phyloP scores from a whole-genome alignment of 129 eudicot genomes.

The Deinandra increscens region DNA sequence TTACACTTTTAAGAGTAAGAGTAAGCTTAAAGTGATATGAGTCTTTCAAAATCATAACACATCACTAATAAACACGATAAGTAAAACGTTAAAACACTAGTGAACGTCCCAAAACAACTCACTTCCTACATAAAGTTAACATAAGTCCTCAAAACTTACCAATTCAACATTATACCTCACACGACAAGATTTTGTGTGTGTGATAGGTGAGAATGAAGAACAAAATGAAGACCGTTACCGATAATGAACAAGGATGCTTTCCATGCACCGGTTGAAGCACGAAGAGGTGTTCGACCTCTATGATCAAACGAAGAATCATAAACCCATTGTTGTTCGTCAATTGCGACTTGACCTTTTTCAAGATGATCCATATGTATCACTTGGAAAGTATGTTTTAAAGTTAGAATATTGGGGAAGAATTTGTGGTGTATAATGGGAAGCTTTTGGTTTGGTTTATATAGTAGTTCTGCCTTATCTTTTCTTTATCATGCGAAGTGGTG shows the following conservation, averaged over 20 bases:
- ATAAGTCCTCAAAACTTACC: neutral
- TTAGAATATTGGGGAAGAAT: conserved; percentile 18
- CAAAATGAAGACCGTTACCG: conserved; percentile 28
- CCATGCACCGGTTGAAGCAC: conserved; percentile 84
- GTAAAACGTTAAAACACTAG: neutral
- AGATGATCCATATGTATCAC: conserved; percentile 46
- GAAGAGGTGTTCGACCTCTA: conserved; percentile 65
- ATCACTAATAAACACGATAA: neutral
- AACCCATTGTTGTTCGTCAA: conserved; percentile 68
- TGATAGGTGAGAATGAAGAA: neutral
- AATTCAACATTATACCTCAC: neutral
- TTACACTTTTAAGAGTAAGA: too few relatives aligned
- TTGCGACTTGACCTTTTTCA: conserved; percentile 35
- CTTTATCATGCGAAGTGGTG: neutral
- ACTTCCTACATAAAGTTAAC: neutral
- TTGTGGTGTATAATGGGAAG: conserved; percentile 33
- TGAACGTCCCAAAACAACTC: neutral
- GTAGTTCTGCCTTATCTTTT: conserved; percentile 30
- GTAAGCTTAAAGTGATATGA: too few relatives aligned
- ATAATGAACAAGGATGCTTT: conserved; percentile 74
- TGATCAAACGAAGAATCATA: conserved; percentile 74
- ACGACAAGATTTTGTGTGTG: neutral
- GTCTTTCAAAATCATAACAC: too few relatives aligned
- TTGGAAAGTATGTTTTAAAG: conserved; percentile 11
- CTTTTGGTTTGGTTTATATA: conserved; percentile 50